Base-by-base conservation (phyloP, 1,284 basidiomycete species). In the Malassezia restricta region DNA sequence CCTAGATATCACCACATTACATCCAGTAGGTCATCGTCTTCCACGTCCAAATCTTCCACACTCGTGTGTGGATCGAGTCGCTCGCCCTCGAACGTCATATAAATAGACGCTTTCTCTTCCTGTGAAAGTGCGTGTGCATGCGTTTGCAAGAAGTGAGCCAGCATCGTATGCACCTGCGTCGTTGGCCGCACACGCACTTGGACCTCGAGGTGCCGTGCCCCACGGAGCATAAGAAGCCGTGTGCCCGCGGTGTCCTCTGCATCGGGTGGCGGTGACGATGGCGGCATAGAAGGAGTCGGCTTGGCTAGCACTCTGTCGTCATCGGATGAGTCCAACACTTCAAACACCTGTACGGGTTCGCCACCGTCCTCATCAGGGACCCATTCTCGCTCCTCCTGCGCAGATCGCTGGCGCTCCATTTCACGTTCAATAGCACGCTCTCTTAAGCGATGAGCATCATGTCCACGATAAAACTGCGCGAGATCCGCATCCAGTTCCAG, bases 401-500 rank as follows among this genome's bases (percentile, higher is more conserved):
- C 51, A 8, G 51, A 49, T 35, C 15, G 33, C 17, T 56, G 39
- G 15, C 47, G 49, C 30, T 63, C 33, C 5, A 38, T 33, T 14
- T 47, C 58, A 20, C 56, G 50, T 2, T 44, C 50, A n/a, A 54
- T 54, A 15, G 64, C 64, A 27, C 54, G 47, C 35, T 59, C 61
- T 8, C 63, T 58, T n/a, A 64, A 43, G 14, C 58, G 47, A 20
- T 58, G 54, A 11, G 59, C 58, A 15, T 66, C 56, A 11, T 49
- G 48, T 3, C 64, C 64, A 5, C 52, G 49, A 49, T 63, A 60
- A 33, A 58, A 52, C 6, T 54, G 53, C 9, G 64, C 64, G 0
- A 66, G 53, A 20, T 60, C 64, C 3, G 64, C 59, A 47, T 61
- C 59, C 48, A 62, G 57, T 14, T 59, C 52, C n/a, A 66, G 47